Evolutionary conservation across 257 asterid species (phyloP), one percentile per base, ranked within the genome.

Genomic region (Nicotiana attenuata): DNA sequence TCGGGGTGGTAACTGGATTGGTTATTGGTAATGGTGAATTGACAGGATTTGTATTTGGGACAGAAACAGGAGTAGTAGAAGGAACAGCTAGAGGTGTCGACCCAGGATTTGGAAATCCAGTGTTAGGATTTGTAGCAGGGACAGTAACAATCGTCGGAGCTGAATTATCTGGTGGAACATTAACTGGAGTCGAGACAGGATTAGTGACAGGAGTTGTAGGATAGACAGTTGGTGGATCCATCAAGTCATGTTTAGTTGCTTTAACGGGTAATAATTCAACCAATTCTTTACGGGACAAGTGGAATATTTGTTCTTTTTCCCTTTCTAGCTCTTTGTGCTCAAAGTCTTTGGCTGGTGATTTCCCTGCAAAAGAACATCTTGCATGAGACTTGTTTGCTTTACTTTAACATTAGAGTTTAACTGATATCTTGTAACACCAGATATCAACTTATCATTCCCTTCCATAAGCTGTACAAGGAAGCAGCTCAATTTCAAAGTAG

Each of bases 151-250:
- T n/a, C 1, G 83, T 31, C 66, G 97, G 93, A 55, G 88, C 76
- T 41, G 87, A 64, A 77, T 65, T 76, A 55, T 31, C 83, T 5
- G 89, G 89, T 59, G 90, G 85, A 45, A 81, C 92, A 4, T 92
- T 89, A 24, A 88, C 85, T 3, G 97, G 94, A 53, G 94, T 92
- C 33, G 95, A 91, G 3, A 90, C 91, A 14, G 95, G 97, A 83
- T 91, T 93, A 1, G 91, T 87, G 7, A 89, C 85, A 15, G 97
- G 94, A 16, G 89, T 81, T 33, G 91, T 56, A n/a, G 95, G 97
- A 71, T 61, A 65, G 26, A 84, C 79, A 16, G 86, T 80, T 29
- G 83, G 45, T 16, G 90, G 90, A 82, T 83, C 81, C 15, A 84
- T 79, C 69, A 65, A 81, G 64, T 89, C 92, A 77, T 88, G 92